Evolutionary conservation across 345 rosid species (phyloP).

Genomic region (Triadica sebifera): DNA sequence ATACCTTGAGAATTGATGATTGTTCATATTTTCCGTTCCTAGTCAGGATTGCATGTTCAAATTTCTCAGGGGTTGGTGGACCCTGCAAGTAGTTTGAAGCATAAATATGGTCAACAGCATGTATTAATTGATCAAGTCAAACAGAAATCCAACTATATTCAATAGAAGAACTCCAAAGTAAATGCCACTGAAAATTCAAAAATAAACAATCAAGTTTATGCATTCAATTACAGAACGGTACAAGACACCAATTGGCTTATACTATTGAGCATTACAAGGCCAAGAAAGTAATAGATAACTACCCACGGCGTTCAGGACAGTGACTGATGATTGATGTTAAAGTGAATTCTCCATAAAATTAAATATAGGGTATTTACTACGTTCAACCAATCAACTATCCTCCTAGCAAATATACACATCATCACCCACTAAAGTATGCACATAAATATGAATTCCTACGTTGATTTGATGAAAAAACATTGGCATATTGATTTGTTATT

Average conservation of each 20-base stretch:
- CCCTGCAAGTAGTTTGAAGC: constrained; percentile 41
- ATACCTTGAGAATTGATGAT: constrained; percentile 60
- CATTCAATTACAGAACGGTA: not conserved
- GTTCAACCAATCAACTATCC: too few species aligned
- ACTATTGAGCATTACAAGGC: not conserved
- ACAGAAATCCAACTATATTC: not conserved
- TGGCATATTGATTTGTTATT: not conserved
- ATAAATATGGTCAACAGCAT: not conserved
- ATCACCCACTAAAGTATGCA: too few species aligned
- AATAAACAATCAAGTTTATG: not conserved
- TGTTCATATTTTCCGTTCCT: constrained; percentile 51
- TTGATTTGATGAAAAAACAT: too few species aligned
- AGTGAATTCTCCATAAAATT: too few species aligned
- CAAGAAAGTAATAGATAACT: not conserved
- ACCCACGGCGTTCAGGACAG: too few species aligned
- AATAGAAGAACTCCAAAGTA: too few species aligned
- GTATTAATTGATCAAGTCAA: not conserved
- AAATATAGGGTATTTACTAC: too few species aligned
- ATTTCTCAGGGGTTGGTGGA: constrained; percentile 83
- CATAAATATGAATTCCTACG: too few species aligned
- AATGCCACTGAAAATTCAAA: not conserved
- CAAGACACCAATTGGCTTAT: not conserved
- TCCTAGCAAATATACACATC: too few species aligned
- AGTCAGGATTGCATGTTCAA: constrained; percentile 48
- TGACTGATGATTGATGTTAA: too few species aligned